Evolutionary conservation across 1,284 basidiomycete genomes (phyloP), one percentile per base, ranked within the genome.

Genomic region (Pisolithus thermaeus): DNA sequence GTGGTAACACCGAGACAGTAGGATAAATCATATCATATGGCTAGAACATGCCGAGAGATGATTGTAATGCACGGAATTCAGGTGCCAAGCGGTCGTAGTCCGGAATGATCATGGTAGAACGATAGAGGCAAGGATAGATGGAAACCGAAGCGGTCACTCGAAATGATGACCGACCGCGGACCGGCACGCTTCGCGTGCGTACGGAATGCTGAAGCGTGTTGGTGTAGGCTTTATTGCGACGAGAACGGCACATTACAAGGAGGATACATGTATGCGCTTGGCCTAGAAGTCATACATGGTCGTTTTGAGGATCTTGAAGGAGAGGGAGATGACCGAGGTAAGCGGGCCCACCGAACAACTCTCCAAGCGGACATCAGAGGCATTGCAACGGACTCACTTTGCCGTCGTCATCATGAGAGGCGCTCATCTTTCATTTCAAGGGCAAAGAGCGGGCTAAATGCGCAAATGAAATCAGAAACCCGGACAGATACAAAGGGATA

Each of bases 241-340:
- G 75, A 65, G 64, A 88, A 88, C 55, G 71, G 76, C n/a, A 78
- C 72, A 62, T 88, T 84, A 63, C 85, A 88, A 5, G 85, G 85
- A 20, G 85, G 77, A 71, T 85, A 88, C 3, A 77, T 69, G 55
- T 75, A 71, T 35, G 71, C 68, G 8, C 57, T 52, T 58, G 65
- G 56, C 55, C 59, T 52, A 52, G 65, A 60, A 55, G n/a, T 63
- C 60, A 72, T 74, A 37, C 77, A 74, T 22, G 78, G 77, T 52
- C 78, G 72, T 67, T 81, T 83, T 27, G 25, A 27, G 7, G 25
- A 4, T 27, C 7, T 27, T 41, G 78, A 78, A 8, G 73, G 67
- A 52, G 75, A 79, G n/a, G 78, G 79, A 48, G 70, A 62, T 79
- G 80, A 56, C 5, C n/a, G 41, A 18, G 37, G 32, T 49, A 49